Percentiles rank a stretch among this genome's conserved stretches.
These are phyloP conservation scores for Metarhizium sp. DNA, from an alignment of 2,329 filamentous ascomycete genomes.

Conservation along the genomic window DNA sequence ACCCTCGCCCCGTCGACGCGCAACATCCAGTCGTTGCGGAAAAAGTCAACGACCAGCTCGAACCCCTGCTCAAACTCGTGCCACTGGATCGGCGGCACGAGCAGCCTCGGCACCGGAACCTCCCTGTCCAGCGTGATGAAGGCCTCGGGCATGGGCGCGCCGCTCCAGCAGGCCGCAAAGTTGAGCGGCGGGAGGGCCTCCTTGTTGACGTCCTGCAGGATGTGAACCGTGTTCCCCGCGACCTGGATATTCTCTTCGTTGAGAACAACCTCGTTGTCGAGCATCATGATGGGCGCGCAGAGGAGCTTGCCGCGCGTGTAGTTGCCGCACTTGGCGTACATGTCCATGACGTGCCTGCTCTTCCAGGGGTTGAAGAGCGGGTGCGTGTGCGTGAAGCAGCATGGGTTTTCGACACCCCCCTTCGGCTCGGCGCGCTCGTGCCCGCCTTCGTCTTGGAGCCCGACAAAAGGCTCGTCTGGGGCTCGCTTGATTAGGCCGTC, in stretches of 20 bases:
- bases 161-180: constrained; percentile 1
- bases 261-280: not conserved
- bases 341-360: not conserved
- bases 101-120: not conserved
- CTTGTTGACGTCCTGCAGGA: not conserved
- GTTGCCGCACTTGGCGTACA: not conserved
- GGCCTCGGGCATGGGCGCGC: not conserved
- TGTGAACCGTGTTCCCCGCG: not conserved
- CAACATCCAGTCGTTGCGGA: constrained; percentile 1
- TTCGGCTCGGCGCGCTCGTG: not conserved
- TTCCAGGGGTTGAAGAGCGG: not conserved
- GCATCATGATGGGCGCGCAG: not conserved
- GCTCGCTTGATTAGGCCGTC: not conserved
- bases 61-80: not conserved
- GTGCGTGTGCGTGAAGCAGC: not conserved
- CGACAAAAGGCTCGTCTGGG: not conserved
- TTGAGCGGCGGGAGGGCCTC: not conserved
- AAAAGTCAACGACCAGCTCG: not conserved
- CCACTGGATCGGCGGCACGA: constrained; percentile 1
- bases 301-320: not conserved
- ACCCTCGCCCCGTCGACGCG: not conserved
- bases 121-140: not conserved
- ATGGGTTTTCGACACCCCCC: not conserved
- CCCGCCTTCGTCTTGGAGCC: not conserved
- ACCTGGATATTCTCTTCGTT: not conserved